Percentiles rank a stretch among this genome's conserved stretches.
Conservation (phyloP, 108 stramenopile species). For the Mediolabrus comicus region DNA sequence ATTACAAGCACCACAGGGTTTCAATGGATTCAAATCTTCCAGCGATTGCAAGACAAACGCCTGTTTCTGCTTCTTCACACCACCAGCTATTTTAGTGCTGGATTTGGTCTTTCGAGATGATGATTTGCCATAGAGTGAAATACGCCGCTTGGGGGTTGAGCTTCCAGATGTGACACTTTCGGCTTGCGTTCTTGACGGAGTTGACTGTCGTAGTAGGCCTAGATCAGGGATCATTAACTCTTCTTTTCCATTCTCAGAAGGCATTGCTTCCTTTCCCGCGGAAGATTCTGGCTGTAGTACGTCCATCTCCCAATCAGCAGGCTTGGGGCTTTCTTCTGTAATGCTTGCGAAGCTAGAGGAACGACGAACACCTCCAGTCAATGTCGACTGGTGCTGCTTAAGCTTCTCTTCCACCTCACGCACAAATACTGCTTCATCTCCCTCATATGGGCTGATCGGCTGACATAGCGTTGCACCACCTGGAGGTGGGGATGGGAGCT, state of each 20-base stretch:
- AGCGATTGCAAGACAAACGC: conserved; percentile 28
- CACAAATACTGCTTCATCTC: conserved; percentile 18
- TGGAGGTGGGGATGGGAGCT: conserved; percentile 15
- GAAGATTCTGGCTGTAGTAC: background rate
- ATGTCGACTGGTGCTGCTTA: conserved; percentile 19
- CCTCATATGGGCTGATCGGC: conserved; percentile 7
- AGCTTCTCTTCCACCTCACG: conserved; percentile 31
- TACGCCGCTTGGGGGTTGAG: conserved; percentile 51
- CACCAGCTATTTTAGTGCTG: conserved; percentile 20
- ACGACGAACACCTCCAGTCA: conserved; percentile 15
- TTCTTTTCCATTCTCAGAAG: background rate
- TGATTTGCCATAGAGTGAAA: conserved; percentile 47
- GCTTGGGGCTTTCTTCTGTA: conserved; percentile 36
- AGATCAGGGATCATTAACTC: conserved; percentile 11
- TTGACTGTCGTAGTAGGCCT: background rate
- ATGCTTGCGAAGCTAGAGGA: conserved; percentile 48
- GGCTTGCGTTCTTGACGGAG: background rate
- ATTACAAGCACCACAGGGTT: conserved; percentile 96
- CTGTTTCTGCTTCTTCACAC: conserved; percentile 28
- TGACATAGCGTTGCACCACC: conserved; percentile 10
- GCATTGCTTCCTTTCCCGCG: background rate
- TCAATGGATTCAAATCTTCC: conserved; percentile 88
- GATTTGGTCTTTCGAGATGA: conserved; percentile 18
- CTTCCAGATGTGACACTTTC: conserved; percentile 3
- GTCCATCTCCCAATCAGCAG: conserved; percentile 43